These are phyloP conservation scores for Phaeosphaeriaceae sp. DNA, from an alignment of 2,329 filamentous ascomycete genomes.

Conservation along the genomic window DNA sequence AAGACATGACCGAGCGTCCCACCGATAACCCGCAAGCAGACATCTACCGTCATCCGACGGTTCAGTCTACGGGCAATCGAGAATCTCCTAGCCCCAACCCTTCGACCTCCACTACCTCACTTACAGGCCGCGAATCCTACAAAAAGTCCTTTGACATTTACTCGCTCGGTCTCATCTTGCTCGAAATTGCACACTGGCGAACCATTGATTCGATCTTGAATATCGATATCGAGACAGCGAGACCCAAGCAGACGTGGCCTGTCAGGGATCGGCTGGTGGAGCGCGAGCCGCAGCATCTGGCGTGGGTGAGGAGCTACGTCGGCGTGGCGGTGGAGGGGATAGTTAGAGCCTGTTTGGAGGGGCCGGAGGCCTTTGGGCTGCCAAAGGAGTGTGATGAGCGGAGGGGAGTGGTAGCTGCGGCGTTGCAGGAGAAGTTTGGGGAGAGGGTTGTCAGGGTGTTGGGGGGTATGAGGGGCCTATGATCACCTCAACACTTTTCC, in stretches of 20 bases:
- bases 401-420: conserved; percentile 35
- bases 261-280: conserved; percentile 43
- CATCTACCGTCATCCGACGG: conserved; percentile 59
- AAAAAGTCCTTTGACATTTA: conserved; percentile 63
- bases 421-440: conserved; percentile 40
- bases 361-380: conserved; percentile 38
- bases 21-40: conserved; percentile 55
- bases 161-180: conserved; percentile 59
- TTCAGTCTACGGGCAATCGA: conserved; percentile 48
- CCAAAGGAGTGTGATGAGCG: conserved; percentile 36
- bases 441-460: conserved; percentile 40
- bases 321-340: conserved; percentile 34
- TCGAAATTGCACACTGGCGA: conserved; percentile 63
- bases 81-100: conserved; percentile 9
- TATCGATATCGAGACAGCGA: conserved; percentile 46
- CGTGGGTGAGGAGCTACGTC: conserved; percentile 33
- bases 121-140: conserved; percentile 34
- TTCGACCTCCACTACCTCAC: neutral
- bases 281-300: conserved; percentile 23
- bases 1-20: conserved; percentile 60
- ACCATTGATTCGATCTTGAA: conserved; percentile 54
- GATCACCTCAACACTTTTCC: too few relatives aligned
- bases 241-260: conserved; percentile 48
- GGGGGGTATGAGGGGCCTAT: conserved; percentile 34
- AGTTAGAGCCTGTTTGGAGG: conserved; percentile 39